phyloP scores from a whole-genome alignment of 331 rosid genomes.

The Dryas integrifolia region DNA sequence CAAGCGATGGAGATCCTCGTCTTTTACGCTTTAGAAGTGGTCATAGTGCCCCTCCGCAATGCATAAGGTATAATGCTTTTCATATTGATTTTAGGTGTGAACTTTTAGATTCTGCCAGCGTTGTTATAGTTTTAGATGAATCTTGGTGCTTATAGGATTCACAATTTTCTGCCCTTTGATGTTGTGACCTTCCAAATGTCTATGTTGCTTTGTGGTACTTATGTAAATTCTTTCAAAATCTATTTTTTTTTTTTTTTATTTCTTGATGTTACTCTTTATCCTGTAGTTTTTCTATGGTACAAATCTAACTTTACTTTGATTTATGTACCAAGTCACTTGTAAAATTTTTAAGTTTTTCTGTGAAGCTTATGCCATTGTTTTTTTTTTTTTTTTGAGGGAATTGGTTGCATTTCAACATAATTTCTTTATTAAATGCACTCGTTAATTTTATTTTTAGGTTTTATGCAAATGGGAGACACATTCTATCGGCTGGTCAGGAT shows the following conservation, averaged over 20 bases:
- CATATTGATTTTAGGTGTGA: slow-evolving; percentile 28
- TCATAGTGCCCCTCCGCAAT: slow-evolving; percentile 94
- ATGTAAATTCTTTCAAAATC: neutral
- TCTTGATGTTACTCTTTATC: slow-evolving; percentile 1
- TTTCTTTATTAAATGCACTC: slow-evolving; percentile 8
- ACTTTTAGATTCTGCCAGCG: neutral
- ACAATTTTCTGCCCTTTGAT: neutral
- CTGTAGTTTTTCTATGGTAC: neutral
- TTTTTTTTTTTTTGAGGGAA: neutral
- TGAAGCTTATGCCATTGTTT: slow-evolving; percentile 2
- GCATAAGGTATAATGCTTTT: slow-evolving; percentile 64
- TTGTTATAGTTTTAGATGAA: neutral
- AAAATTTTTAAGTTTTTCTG: neutral
- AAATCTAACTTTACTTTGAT: neutral
- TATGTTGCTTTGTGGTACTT: neutral
- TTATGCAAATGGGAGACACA: slow-evolving; percentile 94
- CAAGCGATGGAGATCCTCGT: slow-evolving; percentile 89
- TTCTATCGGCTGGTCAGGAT: slow-evolving; percentile 96
- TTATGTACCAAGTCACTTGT: neutral
- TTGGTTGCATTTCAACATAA: slow-evolving; percentile 1
- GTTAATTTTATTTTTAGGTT: slow-evolving; percentile 53
- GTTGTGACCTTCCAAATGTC: neutral
- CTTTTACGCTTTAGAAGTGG: slow-evolving; percentile 88
- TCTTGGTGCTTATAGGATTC: slow-evolving; percentile 1
- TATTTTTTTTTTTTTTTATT: slow-evolving; percentile 8